Percentiles rank a stretch among this genome's conserved stretches.
Evolutionary conservation across 192 early-diverging fungal species (phyloP).

Genomic region (Umbelopsis ramanniana): DNA sequence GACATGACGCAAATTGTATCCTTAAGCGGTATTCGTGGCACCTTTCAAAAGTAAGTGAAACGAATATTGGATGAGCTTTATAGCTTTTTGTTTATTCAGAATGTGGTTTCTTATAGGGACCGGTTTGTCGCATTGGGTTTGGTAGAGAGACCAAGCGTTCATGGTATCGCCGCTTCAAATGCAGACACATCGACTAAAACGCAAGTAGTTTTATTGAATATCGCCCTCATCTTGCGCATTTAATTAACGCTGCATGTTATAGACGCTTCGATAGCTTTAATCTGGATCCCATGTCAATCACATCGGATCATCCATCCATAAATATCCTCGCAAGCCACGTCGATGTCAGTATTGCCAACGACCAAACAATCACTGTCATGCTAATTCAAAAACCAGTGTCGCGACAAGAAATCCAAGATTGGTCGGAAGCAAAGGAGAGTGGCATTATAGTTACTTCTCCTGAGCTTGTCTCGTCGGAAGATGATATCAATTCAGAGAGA

Average conservation of each 20-base stretch:
- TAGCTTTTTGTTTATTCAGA: background rate
- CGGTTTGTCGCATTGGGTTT: slow-evolving; percentile 36
- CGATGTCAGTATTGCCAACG: slow-evolving; percentile 24
- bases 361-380: slow-evolving; percentile 33
- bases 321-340: slow-evolving; percentile 44
- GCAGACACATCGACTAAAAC: background rate
- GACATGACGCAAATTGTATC: slow-evolving; percentile 30
- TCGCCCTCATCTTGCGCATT: background rate
- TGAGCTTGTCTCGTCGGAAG: background rate
- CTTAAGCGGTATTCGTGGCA: slow-evolving; percentile 38
- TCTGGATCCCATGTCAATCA: slow-evolving; percentile 36
- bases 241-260: background rate
- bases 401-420: slow-evolving; percentile 33
- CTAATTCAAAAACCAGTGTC: slow-evolving; percentile 45
- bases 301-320: slow-evolving; percentile 33
- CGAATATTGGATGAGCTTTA: background rate
- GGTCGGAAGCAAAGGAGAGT: slow-evolving; percentile 25
- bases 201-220: background rate
- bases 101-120: slow-evolving; percentile 26
- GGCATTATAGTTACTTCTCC: background rate
- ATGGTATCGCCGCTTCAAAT: background rate
- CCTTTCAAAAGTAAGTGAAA: slow-evolving; percentile 38
- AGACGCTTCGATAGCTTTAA: slow-evolving; percentile 33
- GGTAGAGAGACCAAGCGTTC: background rate
- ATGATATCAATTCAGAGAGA: background rate